Evolutionary conservation across 768 basidiomycete genomes (phyloP), one percentile per base, ranked within the genome.

Genomic region (Neoboletus magnificus): DNA sequence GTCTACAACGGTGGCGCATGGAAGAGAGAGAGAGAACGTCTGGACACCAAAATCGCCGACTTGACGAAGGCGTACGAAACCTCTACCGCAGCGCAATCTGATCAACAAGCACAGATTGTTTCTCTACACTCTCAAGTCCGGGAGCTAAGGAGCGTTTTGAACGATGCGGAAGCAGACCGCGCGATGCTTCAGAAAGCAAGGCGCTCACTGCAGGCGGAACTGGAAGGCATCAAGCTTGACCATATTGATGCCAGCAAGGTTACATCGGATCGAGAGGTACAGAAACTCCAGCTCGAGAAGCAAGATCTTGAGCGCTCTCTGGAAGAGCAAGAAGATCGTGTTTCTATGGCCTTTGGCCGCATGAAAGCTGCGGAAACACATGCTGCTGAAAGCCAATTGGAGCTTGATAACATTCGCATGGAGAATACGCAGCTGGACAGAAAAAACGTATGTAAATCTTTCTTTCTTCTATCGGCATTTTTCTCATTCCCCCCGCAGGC

Each of bases 1-100:
- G 78, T 87, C 9, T 88, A 86, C 69, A 87, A 81, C 54, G 85
- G 87, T 45, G 81, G 84, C 15, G 82, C 86, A 5, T 93, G 91
- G 92, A 87, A 87, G 74, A 88, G 89, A 66, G 91, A 94, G 74
- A 91, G 85, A 69, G 91, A 93, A 55, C 86, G 89, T 12, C 75
- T 93, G 73, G 90, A 93, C 57, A 87, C 82, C 50, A 92, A 90
- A 79, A 90, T 93, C 50, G 69, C 68, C 5, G 88, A 93, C 67
- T 65, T 91, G 55, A 85, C 81, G 23, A 85, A 83, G 52, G 90
- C 87, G 1, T 91, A 86, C 66, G 89, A 91, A 61, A 77, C 85
- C 1, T 86, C 89, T 2, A 81, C 79, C 1, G 79, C 79, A 39
- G 86, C 82, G 1, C 90, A 91, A 62, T 75, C 83, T 0, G 91